Base-by-base conservation (phyloP, 768 basidiomycete genomes). In the Kwoniella botswanensis region DNA sequence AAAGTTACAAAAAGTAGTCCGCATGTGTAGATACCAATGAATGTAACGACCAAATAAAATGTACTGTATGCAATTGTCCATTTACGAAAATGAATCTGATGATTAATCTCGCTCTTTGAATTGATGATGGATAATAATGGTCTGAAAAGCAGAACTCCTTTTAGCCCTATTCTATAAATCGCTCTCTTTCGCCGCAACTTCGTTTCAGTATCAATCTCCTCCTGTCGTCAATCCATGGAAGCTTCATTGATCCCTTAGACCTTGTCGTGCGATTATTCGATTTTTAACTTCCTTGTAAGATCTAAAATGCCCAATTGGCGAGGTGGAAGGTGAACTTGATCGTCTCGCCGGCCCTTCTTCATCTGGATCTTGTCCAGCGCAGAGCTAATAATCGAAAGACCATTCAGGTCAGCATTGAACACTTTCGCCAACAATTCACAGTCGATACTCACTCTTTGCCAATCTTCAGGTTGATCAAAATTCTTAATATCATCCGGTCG, bases 401-500 rank as follows among this genome's bases (percentile, higher is more conserved):
- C 24, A 54, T 21, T n/a, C 43, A 18, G 2, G 12, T 22, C 59
- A 61, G 56, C 18, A 41, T 11, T 18, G 9, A 55, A 52, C 3
- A 13, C 35, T 22, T 62, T 41, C 18, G 58, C 21, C 22, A 26
- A 2, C 52, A 13, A 24, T 12, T 35, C 24, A 13, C 4, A 22
- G 3, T 52, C 6, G 9, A 52, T n/a, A 73, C 75, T 68, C 26
- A 76, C 75, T 13, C 56, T 56, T 55, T 42, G 26, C 75, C 75
- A 76, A 21, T 65, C 67, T 5, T 65, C 41, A 7, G 75, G 75
- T 42, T 65, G 58, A 2, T 65, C 35, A 46, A 74, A 70, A 10
- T 43, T 41, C 67, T 63, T 71, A 29, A 76, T 58, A 26, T 52
- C 61, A 2, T 73, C 66, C 1, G 75, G 75, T 59, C 73, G 67